phyloP scores from a whole-genome alignment of 208 protist genomes.

The Histomonas meleagridis region DNA sequence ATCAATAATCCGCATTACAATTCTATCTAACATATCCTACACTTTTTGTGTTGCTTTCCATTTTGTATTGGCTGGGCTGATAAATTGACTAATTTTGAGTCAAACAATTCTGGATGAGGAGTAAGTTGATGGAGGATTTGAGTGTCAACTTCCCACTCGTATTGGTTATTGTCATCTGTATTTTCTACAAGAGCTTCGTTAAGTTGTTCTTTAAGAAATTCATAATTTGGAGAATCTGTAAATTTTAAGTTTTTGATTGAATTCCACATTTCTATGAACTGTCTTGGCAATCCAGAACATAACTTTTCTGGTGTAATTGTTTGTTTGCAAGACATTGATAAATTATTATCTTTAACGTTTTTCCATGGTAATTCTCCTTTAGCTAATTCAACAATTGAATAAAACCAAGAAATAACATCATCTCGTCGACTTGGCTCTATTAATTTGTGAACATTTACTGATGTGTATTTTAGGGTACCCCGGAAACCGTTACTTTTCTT shows the following conservation, averaged over 20 bases:
- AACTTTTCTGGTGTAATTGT: conserved; percentile 11
- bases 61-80: too few relatives aligned
- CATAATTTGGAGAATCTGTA: not conserved
- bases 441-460: not conserved
- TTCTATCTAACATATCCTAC: too few relatives aligned
- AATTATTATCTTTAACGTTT: not conserved
- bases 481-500: not conserved
- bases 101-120: not conserved
- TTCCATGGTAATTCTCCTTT: conserved; percentile 23
- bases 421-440: not conserved
- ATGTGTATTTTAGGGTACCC: not conserved
- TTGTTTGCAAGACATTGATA: conserved; percentile 34
- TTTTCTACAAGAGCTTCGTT: not conserved
- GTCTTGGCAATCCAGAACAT: not conserved
- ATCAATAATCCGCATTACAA: too few relatives aligned
- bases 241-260: not conserved
- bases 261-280: not conserved
- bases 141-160: not conserved
- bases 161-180: not conserved
- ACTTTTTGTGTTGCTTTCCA: too few relatives aligned
- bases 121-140: not conserved
- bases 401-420: conserved; percentile 16
- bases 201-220: not conserved
- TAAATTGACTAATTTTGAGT: not conserved
- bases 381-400: not conserved